Evolutionary conservation across 2,329 filamentous ascomycete genomes (phyloP), one percentile per base, ranked within the genome.

Genomic region (Aspergillus sp.): DNA sequence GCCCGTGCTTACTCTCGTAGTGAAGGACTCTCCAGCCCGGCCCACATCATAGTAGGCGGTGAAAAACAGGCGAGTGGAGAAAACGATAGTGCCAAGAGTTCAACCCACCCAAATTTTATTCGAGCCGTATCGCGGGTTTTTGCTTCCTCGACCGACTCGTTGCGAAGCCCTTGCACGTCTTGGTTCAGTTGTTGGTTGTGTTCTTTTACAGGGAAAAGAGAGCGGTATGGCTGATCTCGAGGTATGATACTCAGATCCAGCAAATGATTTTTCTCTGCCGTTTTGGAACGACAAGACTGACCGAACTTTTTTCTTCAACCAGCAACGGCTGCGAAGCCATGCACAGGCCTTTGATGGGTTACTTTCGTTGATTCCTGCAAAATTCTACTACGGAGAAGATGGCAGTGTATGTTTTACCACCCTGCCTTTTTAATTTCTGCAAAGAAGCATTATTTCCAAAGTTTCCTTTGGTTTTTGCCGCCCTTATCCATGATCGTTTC

Each of bases 381-480:
- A 95, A 76, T 86, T 91, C 68, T 96, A 96, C 77, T 96, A 96
- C 68, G 90, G 88, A 56, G 87, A 93, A 73, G 91, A 96, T 72
- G 89, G 84, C 62, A 91, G 84, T 75, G 90, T 93, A 88, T 68
- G 89, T 86, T 55, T 55, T 55, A 57, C 31, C 52, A 56, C 49
- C n/a, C 12, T 55, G 1, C 15, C 17, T 48, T 61, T 55, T 57
- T 53, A 56, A 59, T 52, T 55, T 46, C 37, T 53, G 57, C 39
- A 58, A 55, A 51, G 14, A n/a, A 37, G 40, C 49, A 55, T 15
- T 59, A 44, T 45, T 44, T 17, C 55, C 59, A 23, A 11, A 55
- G 54, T 47, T 33, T 58, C 44, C 51, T 33, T 62, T 62, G 60
- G 58, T 52, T 37, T 31, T 52, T 41, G 59, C 57, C 12, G 55